Conservation (phyloP, 2,329 filamentous ascomycete genomes). For the Didymella segeticola region DNA sequence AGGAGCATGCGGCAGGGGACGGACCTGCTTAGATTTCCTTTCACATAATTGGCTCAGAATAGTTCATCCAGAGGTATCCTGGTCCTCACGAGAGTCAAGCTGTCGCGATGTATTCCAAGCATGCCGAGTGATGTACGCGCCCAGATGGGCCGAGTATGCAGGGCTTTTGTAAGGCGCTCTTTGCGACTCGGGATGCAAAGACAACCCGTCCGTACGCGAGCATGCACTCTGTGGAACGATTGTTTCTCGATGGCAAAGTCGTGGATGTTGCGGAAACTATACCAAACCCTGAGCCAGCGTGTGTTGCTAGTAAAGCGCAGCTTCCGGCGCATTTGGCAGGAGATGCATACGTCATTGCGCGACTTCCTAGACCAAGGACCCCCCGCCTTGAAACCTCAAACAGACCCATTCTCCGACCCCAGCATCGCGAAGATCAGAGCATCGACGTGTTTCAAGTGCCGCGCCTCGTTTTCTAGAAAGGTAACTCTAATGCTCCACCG, state of each 20-base stretch:
- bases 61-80: not conserved
- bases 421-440: slow-evolving; percentile 19
- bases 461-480: slow-evolving; percentile 12
- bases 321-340: slow-evolving; percentile 27
- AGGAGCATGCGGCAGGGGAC: not conserved
- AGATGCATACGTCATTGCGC: slow-evolving; percentile 29
- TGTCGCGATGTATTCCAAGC: not conserved
- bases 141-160: not conserved
- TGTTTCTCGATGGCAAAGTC: not conserved
- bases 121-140: not conserved
- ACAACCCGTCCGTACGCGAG: too few species aligned
- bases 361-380: slow-evolving; percentile 23
- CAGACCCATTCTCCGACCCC: slow-evolving; percentile 25
- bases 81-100: not conserved
- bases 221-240: not conserved
- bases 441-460: slow-evolving; percentile 18
- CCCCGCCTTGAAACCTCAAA: slow-evolving; percentile 25
- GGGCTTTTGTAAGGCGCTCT: not conserved
- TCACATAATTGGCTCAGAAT: not conserved
- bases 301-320: slow-evolving; percentile 19
- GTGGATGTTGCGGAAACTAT: not conserved
- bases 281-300: not conserved
- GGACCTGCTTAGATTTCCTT: not conserved
- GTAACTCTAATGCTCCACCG: slow-evolving; percentile 14
- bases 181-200: not conserved